These are phyloP conservation scores for Zygoascus biomembranicola DNA, from an alignment of 805 yeast species.

Conservation along the genomic window DNA sequence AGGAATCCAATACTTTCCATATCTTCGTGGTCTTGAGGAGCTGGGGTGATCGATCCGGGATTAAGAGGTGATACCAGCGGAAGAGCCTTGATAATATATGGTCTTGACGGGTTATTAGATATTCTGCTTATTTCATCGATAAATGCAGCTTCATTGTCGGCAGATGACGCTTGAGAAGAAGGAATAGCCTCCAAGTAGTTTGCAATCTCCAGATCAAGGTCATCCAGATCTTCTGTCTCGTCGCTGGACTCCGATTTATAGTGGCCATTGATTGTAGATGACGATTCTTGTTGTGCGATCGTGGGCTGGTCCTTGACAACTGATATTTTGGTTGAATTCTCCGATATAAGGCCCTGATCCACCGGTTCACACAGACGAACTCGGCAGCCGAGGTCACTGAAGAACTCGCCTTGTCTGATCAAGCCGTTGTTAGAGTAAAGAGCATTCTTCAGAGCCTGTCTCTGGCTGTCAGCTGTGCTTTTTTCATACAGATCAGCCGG, in stretches of 20 bases:
- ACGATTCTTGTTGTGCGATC: slow-evolving; percentile 28
- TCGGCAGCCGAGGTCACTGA: slow-evolving; percentile 39
- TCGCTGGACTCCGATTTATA: background rate
- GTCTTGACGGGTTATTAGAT: background rate
- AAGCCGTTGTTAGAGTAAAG: slow-evolving; percentile 11
- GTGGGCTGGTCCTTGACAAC: slow-evolving; percentile 41
- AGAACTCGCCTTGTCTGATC: slow-evolving; percentile 36
- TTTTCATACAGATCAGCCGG: slow-evolving; percentile 41
- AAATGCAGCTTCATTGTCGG: background rate
- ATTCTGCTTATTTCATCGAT: background rate
- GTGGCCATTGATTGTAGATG: background rate
- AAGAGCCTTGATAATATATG: slow-evolving; percentile 1
- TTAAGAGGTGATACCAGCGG: slow-evolving; percentile 7
- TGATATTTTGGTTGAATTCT: slow-evolving; percentile 41
- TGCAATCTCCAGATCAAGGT: slow-evolving; percentile 20
- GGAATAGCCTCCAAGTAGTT: slow-evolving; percentile 8
- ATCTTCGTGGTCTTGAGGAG: slow-evolving; percentile 33
- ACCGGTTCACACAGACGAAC: slow-evolving; percentile 64
- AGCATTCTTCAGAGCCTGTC: slow-evolving; percentile 7
- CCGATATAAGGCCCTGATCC: slow-evolving; percentile 51
- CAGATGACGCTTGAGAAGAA: background rate
- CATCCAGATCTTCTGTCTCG: slow-evolving; percentile 5
- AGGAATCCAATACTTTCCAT: slow-evolving; percentile 39
- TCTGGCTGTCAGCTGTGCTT: slow-evolving; percentile 32
- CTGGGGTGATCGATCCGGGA: slow-evolving; percentile 14